These are phyloP conservation scores for Hypholoma fasciculare DNA, from an alignment of 768 basidiomycete genomes.

Conservation along the genomic window DNA sequence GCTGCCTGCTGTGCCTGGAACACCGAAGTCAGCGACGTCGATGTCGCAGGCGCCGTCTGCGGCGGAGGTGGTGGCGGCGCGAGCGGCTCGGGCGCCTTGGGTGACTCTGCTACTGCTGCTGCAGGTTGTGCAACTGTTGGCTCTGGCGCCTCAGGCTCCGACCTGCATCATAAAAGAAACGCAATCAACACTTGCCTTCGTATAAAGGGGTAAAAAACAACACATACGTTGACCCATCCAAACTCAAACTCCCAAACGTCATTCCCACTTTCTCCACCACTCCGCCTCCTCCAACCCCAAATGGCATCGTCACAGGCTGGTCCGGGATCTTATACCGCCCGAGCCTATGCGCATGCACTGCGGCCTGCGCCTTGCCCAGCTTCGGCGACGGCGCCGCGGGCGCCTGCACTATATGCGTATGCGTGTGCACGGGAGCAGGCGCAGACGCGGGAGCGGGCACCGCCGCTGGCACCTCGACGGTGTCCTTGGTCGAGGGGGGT, in stretches of 20 bases:
- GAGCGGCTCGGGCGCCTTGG: conserved; percentile 8
- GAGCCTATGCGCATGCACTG: conserved; percentile 37
- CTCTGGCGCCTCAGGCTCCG: conserved; percentile 3
- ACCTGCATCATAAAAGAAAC: conserved; percentile 10
- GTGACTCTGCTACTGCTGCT: conserved; percentile 30
- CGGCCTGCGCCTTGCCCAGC: conserved; percentile 46
- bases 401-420: conserved; percentile 16
- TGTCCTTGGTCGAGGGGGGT: conserved; percentile 24
- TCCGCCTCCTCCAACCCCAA: conserved; percentile 52
- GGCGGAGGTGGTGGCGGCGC: conserved; percentile 31
- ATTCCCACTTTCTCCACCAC: conserved; percentile 77
- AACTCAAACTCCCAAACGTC: conserved; percentile 86
- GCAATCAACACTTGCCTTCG: no score
- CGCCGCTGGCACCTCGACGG: conserved; percentile 31
- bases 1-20: conserved; percentile 47
- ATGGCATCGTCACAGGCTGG: conserved; percentile 82
- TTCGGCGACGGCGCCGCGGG: conserved; percentile 45
- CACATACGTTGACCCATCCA: conserved; percentile 62
- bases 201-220: no score
- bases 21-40: conserved; percentile 39
- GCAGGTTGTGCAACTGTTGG: conserved; percentile 19
- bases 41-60: conserved; percentile 40
- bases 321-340: conserved; percentile 71
- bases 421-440: conserved; percentile 27
- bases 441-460: conserved; percentile 32